Percentiles rank a stretch among this genome's conserved stretches.
phyloP scores from a whole-genome alignment of 305 asterid genomes.

The Fraxinus nigra region DNA sequence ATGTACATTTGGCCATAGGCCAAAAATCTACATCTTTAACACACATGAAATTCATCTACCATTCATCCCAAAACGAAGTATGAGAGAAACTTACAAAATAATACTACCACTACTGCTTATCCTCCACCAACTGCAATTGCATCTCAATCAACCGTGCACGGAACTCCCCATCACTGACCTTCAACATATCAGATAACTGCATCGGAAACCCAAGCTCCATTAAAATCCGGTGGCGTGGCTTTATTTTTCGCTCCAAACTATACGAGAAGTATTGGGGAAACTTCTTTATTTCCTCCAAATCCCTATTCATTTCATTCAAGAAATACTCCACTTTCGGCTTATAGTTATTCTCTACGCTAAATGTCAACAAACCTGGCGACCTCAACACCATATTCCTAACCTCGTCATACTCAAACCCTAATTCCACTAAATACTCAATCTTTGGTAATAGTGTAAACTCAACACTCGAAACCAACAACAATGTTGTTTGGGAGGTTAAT shows the following conservation, averaged over 20 bases:
- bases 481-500: constrained; percentile 58
- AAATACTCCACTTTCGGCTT: constrained; percentile 70
- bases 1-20: constrained; percentile 9
- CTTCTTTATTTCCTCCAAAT: constrained; percentile 63
- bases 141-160: constrained; percentile 53
- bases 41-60: not conserved
- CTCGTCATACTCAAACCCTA: constrained; percentile 54
- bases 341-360: constrained; percentile 74
- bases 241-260: constrained; percentile 80
- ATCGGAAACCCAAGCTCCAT: constrained; percentile 48
- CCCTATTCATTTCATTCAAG: constrained; percentile 62
- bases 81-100: constrained; percentile 21
- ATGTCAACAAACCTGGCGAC: constrained; percentile 82
- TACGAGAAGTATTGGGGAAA: constrained; percentile 83
- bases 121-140: constrained; percentile 43
- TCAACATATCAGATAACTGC: constrained; percentile 69
- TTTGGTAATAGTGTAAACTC: constrained; percentile 64
- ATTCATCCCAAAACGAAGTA: constrained; percentile 3
- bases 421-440: constrained; percentile 48
- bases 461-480: constrained; percentile 61
- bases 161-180: constrained; percentile 76
- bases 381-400: constrained; percentile 72
- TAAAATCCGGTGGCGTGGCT: constrained; percentile 57
- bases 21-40: constrained; percentile 10
- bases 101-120: constrained; percentile 20